These are phyloP conservation scores for Chionographis japonica DNA, from an alignment of 106 monocot genomes.

Conservation along the genomic window DNA sequence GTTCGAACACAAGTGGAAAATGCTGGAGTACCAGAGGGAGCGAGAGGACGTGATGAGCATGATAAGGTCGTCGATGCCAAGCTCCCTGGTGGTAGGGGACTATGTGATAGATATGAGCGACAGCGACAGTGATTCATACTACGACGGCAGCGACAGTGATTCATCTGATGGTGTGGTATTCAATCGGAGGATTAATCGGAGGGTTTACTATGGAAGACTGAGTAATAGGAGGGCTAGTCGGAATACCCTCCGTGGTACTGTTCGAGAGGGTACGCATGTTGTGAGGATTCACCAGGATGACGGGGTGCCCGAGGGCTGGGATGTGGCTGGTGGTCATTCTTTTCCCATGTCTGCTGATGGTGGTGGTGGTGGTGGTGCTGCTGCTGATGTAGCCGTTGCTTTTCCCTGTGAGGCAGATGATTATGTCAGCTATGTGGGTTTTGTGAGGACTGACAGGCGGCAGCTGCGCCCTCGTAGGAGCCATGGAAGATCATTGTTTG, in stretches of 20 bases:
- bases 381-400: too few relatives aligned
- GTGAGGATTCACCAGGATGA: slow-evolving; percentile 22
- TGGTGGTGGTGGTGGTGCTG: not conserved
- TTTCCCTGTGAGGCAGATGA: too few relatives aligned
- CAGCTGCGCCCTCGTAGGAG: too few relatives aligned
- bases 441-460: too few relatives aligned
- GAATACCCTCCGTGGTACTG: slow-evolving; percentile 35
- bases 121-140: slow-evolving; percentile 14
- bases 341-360: not conserved
- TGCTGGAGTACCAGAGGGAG: slow-evolving; percentile 40
- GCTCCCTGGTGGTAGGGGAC: slow-evolving; percentile 32
- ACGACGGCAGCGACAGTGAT: slow-evolving; percentile 15
- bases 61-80: slow-evolving; percentile 35
- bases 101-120: slow-evolving; percentile 38
- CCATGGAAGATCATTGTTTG: too few relatives aligned
- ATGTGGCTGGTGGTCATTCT: not conserved
- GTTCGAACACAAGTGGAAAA: slow-evolving; percentile 33
- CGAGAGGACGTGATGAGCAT: slow-evolving; percentile 44
- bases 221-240: slow-evolving; percentile 21
- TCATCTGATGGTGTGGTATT: too few relatives aligned
- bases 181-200: too few relatives aligned
- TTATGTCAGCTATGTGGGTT: too few relatives aligned
- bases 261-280: slow-evolving; percentile 34
- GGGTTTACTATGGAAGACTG: too few relatives aligned
- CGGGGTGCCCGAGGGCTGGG: not conserved